Percentiles rank a stretch among this genome's conserved stretches.
Conservation (phyloP, 2,329 filamentous ascomycete genomes). For the Penicillium sp. region DNA sequence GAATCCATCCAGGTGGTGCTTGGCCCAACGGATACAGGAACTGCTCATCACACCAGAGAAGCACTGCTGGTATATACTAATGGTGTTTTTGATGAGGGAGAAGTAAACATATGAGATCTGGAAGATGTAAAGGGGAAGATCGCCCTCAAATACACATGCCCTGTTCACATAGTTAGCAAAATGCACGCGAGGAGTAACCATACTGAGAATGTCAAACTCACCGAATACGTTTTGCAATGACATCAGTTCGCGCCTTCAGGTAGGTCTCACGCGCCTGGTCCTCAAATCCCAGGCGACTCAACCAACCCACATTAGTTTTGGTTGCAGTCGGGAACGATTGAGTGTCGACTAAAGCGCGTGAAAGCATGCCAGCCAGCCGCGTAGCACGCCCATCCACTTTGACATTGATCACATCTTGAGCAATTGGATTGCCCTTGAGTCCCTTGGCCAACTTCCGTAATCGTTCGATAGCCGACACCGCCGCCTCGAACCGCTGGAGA, state of each 20-base stretch:
- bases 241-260: conserved; percentile 74
- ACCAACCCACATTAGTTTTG: conserved; percentile 79
- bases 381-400: conserved; percentile 86
- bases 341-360: conserved; percentile 75
- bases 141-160: conserved; percentile 93
- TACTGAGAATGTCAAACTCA: conserved; percentile 47
- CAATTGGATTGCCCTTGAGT: conserved; percentile 82
- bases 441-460: conserved; percentile 77
- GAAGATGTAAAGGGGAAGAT: conserved; percentile 91
- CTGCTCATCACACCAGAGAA: conserved; percentile 89
- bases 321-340: conserved; percentile 79
- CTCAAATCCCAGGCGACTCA: conserved; percentile 85
- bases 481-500: conserved; percentile 82
- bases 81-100: conserved; percentile 89
- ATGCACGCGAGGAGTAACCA: neutral
- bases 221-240: conserved; percentile 83
- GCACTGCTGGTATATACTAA: conserved; percentile 82
- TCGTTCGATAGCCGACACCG: conserved; percentile 82
- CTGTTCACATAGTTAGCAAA: conserved; percentile 51
- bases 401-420: conserved; percentile 88
- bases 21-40: conserved; percentile 97
- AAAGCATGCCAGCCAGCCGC: conserved; percentile 75
- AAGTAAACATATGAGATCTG: conserved; percentile 96
- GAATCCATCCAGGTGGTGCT: conserved; percentile 89
- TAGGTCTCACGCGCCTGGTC: conserved; percentile 88